Conservation (phyloP, 179 eudicot genomes). For the Dionaea muscipula region DNA sequence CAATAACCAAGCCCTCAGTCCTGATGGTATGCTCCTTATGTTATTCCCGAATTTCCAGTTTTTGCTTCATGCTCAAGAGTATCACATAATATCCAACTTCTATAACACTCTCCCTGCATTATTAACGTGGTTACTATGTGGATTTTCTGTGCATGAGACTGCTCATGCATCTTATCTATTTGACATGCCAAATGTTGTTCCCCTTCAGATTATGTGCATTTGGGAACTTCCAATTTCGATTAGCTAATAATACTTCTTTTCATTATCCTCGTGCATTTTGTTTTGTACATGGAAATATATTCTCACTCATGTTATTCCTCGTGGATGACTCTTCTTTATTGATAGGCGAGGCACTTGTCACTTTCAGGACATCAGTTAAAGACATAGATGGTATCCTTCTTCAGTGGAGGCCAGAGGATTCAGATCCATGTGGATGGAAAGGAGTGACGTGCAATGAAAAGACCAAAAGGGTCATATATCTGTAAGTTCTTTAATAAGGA, state of each 20-base stretch:
- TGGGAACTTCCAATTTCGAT: not conserved
- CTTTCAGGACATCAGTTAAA: slow-evolving; percentile 50
- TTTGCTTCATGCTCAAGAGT: no score
- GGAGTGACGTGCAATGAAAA: slow-evolving; percentile 75
- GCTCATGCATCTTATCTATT: no score
- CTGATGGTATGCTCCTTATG: slow-evolving; percentile 1
- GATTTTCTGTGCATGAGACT: no score
- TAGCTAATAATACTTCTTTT: not conserved
- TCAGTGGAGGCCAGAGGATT: slow-evolving; percentile 92
- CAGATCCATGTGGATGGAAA: slow-evolving; percentile 89
- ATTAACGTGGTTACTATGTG: no score
- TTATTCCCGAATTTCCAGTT: not conserved
- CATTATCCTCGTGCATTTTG: not conserved
- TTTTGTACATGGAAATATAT: not conserved
- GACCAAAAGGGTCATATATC: slow-evolving; percentile 60
- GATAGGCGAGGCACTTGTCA: slow-evolving; percentile 74
- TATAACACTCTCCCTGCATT: no score
- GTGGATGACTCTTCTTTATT: slow-evolving; percentile 11
- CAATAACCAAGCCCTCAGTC: not conserved
- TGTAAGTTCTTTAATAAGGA: slow-evolving; percentile 39
- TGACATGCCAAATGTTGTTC: no score
- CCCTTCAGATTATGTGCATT: not conserved
- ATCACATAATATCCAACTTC: no score
- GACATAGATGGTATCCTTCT: slow-evolving; percentile 65
- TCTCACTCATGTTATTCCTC: not conserved